Evolutionary conservation across 1,139 yeast species (phyloP).

Genomic region (Pichia sp.): DNA sequence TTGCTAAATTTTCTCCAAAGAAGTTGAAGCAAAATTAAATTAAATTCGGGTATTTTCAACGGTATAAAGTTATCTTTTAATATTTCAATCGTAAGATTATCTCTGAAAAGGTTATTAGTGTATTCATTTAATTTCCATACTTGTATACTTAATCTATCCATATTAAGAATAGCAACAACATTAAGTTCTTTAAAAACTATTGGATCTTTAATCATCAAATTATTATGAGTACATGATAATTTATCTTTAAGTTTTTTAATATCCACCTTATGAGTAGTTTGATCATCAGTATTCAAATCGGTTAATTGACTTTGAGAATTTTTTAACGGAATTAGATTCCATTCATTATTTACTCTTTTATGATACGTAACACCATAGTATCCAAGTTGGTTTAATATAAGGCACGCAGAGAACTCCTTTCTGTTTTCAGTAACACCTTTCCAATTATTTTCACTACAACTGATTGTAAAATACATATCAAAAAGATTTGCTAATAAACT

Average conservation of each 20-base stretch:
- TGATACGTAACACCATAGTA: constrained; percentile 17
- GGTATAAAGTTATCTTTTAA: constrained; percentile 14
- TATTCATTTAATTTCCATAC: constrained; percentile 18
- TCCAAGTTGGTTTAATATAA: constrained; percentile 19
- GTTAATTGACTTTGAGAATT: background rate
- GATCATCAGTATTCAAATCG: constrained; percentile 3
- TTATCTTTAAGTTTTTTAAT: background rate
- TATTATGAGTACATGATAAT: constrained; percentile 5
- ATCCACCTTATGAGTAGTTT: background rate
- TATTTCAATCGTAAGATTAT: constrained; percentile 13
- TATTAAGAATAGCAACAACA: constrained; percentile 19
- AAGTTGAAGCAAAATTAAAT: constrained; percentile 14
- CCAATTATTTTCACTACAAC: constrained; percentile 8
- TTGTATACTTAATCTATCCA: constrained; percentile 15
- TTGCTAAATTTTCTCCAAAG: constrained; percentile 11
- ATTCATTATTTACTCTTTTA: constrained; percentile 1
- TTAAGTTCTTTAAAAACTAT: constrained; percentile 16
- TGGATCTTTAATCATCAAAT: constrained; percentile 12
- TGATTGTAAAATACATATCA: constrained; percentile 5
- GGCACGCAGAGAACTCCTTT: constrained; percentile 10
- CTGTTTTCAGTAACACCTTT: constrained; percentile 1
- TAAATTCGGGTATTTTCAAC: constrained; percentile 17
- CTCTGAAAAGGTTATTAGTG: constrained; percentile 1
- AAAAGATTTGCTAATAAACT: constrained; percentile 19
- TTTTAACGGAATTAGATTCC: constrained; percentile 18